phyloP scores from a whole-genome alignment of 2,329 filamentous ascomycete genomes.

The Ophiostoma ulmi region DNA sequence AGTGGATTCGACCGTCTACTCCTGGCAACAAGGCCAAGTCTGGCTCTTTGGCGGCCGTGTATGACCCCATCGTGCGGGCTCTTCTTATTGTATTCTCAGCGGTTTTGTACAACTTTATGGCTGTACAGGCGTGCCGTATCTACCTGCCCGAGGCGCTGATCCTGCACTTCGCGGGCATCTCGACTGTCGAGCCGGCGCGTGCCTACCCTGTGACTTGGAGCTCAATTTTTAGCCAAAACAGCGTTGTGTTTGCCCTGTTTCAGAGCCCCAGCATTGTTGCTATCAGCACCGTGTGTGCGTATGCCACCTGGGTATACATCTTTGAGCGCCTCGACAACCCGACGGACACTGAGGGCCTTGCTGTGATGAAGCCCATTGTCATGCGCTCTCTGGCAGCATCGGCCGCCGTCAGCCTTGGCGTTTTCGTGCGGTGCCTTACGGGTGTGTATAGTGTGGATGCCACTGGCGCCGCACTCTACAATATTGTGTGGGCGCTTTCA shows the following conservation, averaged over 20 bases:
- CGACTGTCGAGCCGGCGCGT: slow-evolving; percentile 58
- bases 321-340: slow-evolving; percentile 42
- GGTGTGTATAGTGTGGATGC: slow-evolving; percentile 66
- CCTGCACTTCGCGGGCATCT: slow-evolving; percentile 66
- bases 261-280: background rate
- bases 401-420: slow-evolving; percentile 52
- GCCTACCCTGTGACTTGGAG: slow-evolving; percentile 29
- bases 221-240: background rate
- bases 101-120: slow-evolving; percentile 66
- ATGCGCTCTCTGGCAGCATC: slow-evolving; percentile 58
- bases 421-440: slow-evolving; percentile 59
- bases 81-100: slow-evolving; percentile 65
- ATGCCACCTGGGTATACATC: slow-evolving; percentile 64
- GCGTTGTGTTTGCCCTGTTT: slow-evolving; percentile 13
- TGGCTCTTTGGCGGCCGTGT: background rate
- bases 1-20: background rate
- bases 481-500: slow-evolving; percentile 67
- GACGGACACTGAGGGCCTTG: background rate
- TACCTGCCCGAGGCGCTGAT: slow-evolving; percentile 70
- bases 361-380: slow-evolving; percentile 43
- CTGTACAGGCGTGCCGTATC: slow-evolving; percentile 64
- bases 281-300: slow-evolving; percentile 2
- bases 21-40: slow-evolving; percentile 6
- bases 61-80: slow-evolving; percentile 30
- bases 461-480: slow-evolving; percentile 66